These are phyloP conservation scores for Penicillium polonicum DNA, from an alignment of 2,329 filamentous ascomycete species.

Conservation along the genomic window DNA sequence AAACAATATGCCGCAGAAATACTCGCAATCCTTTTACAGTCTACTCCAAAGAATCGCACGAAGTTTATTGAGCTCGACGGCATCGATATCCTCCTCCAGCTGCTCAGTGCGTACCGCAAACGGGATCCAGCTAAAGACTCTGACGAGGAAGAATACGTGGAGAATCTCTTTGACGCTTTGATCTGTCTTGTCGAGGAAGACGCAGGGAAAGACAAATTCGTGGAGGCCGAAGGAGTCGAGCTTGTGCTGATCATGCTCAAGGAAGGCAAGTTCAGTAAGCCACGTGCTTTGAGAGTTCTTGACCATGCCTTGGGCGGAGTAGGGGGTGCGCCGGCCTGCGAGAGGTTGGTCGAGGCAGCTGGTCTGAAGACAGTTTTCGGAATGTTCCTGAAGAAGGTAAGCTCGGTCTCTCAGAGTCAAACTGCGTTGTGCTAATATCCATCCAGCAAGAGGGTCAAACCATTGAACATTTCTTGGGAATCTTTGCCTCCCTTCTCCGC, in stretches of 20 bases:
- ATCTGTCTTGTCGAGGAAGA: conserved; percentile 76
- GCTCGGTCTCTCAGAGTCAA: neutral
- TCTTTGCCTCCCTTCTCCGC: conserved; percentile 80
- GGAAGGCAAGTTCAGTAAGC: conserved; percentile 80
- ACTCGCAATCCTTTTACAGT: conserved; percentile 82
- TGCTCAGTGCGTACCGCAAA: conserved; percentile 80
- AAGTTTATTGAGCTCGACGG: conserved; percentile 66
- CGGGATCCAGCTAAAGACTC: conserved; percentile 80
- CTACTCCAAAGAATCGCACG: conserved; percentile 63
- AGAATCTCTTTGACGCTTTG: conserved; percentile 86
- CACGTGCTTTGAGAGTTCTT: conserved; percentile 73
- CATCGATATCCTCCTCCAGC: conserved; percentile 75
- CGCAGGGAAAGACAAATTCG: conserved; percentile 73
- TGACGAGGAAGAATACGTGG: conserved; percentile 91
- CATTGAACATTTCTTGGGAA: conserved; percentile 77
- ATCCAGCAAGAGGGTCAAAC: conserved; percentile 60
- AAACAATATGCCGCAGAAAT: conserved; percentile 94
- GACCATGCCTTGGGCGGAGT: conserved; percentile 73
- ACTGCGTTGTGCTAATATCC: conserved; percentile 17
- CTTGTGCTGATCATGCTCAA: conserved; percentile 88
- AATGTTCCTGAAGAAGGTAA: conserved; percentile 75
- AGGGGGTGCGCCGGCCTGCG: conserved; percentile 64
- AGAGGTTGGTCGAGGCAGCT: conserved; percentile 74
- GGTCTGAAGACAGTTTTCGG: conserved; percentile 84
- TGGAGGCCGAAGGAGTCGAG: conserved; percentile 89